These are phyloP conservation scores for Westerdykella ornata DNA, from an alignment of 2,329 filamentous ascomycete species.

Conservation along the genomic window DNA sequence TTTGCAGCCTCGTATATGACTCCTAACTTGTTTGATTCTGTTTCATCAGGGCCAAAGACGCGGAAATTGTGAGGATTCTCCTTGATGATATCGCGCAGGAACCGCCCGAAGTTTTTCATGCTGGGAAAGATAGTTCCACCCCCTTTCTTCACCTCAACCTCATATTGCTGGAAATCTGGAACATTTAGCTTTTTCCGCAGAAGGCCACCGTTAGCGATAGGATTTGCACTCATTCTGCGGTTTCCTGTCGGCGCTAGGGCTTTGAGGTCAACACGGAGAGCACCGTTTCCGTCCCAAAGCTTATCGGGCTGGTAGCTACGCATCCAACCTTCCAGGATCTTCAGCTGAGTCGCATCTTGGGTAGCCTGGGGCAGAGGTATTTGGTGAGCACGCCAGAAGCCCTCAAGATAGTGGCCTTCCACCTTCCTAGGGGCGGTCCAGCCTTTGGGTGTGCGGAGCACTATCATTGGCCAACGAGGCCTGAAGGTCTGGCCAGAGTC, in stretches of 20 bases:
- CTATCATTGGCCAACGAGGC: constrained; percentile 71
- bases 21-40: constrained; percentile 70
- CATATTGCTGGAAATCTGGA: constrained; percentile 64
- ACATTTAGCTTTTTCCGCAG: constrained; percentile 61
- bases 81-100: constrained; percentile 61
- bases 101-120: constrained; percentile 64
- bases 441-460: constrained; percentile 71
- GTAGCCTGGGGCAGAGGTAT: constrained; percentile 66
- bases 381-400: constrained; percentile 75
- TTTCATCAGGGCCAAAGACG: constrained; percentile 73
- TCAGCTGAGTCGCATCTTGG: constrained; percentile 58
- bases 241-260: constrained; percentile 59
- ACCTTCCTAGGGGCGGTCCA: constrained; percentile 71
- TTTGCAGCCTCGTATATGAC: constrained; percentile 66
- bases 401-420: constrained; percentile 62
- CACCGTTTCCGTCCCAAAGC: constrained; percentile 59
- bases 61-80: constrained; percentile 63
- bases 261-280: constrained; percentile 56
- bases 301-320: constrained; percentile 66
- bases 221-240: constrained; percentile 70
- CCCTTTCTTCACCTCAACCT: constrained; percentile 54
- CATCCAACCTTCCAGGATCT: constrained; percentile 70
- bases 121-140: constrained; percentile 53
- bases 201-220: constrained; percentile 64
- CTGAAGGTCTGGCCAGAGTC: constrained; percentile 63